These are phyloP conservation scores for Venturia nashicola DNA, from an alignment of 2,329 filamentous ascomycete genomes.

Conservation along the genomic window DNA sequence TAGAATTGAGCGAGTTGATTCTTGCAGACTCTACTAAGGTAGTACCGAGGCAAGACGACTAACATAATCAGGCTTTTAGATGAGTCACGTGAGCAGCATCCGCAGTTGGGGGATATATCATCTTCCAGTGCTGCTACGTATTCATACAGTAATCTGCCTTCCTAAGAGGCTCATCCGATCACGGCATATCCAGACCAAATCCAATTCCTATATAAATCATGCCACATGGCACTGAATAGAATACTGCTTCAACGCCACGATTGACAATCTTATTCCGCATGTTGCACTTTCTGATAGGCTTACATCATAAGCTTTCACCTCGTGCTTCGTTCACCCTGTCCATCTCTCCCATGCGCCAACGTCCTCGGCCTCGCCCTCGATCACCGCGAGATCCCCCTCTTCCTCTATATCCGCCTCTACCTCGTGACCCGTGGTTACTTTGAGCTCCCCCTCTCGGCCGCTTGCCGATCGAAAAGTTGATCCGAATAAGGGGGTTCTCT, in stretches of 20 bases:
- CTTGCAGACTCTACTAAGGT: too few species aligned
- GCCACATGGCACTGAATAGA: not conserved
- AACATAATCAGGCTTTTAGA: too few species aligned
- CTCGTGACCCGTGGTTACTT: constrained; percentile 5
- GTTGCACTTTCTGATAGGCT: not conserved
- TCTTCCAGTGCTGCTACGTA: not conserved
- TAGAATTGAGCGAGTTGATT: too few species aligned
- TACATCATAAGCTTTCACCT: not conserved
- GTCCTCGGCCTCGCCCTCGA: constrained; percentile 6
- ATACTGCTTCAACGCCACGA: not conserved
- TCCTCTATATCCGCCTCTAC: constrained; percentile 7
- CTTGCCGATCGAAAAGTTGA: constrained; percentile 44
- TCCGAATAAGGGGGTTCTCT: constrained; percentile 51
- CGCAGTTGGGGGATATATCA: not conserved
- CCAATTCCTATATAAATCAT: not conserved
- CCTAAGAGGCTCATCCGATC: not conserved
- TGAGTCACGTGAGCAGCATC: not conserved
- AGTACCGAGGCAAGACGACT: too few species aligned
- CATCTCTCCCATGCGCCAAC: constrained; percentile 3
- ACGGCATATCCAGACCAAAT: not conserved
- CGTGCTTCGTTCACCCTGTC: not conserved
- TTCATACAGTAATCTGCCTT: not conserved
- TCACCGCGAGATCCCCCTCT: not conserved
- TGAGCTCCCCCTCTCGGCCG: constrained; percentile 3
- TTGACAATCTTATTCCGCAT: not conserved